Evolutionary conservation across 176 grass and related monocot genomes (phyloP).

Genomic region (Pharus latifolius): DNA sequence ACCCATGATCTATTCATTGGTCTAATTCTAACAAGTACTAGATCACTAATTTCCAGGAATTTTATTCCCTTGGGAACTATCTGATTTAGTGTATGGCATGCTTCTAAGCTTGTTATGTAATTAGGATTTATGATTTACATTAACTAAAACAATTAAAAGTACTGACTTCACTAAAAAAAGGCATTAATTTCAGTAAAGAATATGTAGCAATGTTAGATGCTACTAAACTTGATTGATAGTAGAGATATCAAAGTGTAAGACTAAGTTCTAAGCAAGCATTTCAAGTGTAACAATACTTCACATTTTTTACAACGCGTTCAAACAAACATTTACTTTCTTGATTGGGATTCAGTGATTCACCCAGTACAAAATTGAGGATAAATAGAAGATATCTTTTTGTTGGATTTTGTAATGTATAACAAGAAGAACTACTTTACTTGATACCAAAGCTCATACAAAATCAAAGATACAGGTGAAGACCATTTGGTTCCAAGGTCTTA

Average conservation of each 20-base stretch:
- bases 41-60: too few species aligned
- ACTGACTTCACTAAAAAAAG: not conserved
- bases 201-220: not conserved
- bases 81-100: not conserved
- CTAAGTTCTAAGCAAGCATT: not conserved
- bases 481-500: not conserved
- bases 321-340: not conserved
- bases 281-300: not conserved
- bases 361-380: too few species aligned
- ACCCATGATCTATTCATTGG: too few species aligned
- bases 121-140: not conserved
- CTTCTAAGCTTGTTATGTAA: not conserved
- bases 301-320: too few species aligned
- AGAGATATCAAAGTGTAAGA: not conserved
- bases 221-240: not conserved
- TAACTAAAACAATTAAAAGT: not conserved
- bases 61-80: not conserved
- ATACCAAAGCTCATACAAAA: not conserved
- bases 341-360: not conserved
- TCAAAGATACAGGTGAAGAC: too few species aligned
- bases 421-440: not conserved
- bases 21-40: too few species aligned
- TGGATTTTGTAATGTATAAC: not conserved
- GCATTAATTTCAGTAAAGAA: not conserved
- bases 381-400: not conserved